phyloP scores from a whole-genome alignment of 345 rosid genomes.

The Citrus unshiu region DNA sequence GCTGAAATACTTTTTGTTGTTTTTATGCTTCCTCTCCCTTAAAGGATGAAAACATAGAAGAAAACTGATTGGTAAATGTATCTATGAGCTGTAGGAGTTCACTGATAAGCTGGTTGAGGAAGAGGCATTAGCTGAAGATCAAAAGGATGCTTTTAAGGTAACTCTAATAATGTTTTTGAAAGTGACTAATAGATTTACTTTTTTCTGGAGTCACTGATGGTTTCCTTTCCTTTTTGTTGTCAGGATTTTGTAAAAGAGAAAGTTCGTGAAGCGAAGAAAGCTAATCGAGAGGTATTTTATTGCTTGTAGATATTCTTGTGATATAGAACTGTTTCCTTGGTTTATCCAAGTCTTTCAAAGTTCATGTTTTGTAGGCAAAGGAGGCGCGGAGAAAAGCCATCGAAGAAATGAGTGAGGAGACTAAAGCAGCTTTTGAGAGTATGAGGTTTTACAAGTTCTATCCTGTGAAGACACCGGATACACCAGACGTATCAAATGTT shows the following conservation, averaged over 20 bases:
- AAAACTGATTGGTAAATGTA: slow-evolving; percentile 3
- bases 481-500: slow-evolving; percentile 71
- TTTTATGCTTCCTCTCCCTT: neutral
- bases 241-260: slow-evolving; percentile 80
- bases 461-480: slow-evolving; percentile 62
- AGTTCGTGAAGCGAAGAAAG: slow-evolving; percentile 85
- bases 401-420: slow-evolving; percentile 82
- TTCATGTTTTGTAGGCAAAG: slow-evolving; percentile 54
- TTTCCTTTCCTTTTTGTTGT: neutral
- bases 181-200: slow-evolving; percentile 1
- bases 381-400: slow-evolving; percentile 77
- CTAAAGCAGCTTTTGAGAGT: slow-evolving; percentile 51
- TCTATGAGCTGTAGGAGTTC: slow-evolving; percentile 55
- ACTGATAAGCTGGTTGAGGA: slow-evolving; percentile 53
- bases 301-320: neutral
- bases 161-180: neutral
- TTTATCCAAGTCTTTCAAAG: slow-evolving; percentile 8
- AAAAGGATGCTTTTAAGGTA: slow-evolving; percentile 85
- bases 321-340: neutral
- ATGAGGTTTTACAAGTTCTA: slow-evolving; percentile 95
- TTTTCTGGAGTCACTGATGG: neutral
- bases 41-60: neutral
- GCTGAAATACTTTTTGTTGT: neutral
- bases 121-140: slow-evolving; percentile 69
- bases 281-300: slow-evolving; percentile 66